Conservation (phyloP, 805 yeast genomes). For the Starmera pachycereana region DNA sequence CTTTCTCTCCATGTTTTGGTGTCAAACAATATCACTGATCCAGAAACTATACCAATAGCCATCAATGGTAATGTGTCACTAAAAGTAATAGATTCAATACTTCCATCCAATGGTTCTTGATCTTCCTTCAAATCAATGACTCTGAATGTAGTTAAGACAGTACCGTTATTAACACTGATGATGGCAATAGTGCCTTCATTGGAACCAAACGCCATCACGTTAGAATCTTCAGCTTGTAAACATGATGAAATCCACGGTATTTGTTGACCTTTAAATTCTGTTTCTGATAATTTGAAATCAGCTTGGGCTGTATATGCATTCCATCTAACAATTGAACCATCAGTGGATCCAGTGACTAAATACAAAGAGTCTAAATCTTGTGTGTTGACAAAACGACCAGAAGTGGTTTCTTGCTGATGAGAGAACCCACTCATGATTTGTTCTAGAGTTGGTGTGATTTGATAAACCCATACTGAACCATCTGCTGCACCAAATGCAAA, state of each 20-base stretch:
- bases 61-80: conserved; percentile 50
- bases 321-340: conserved; percentile 83
- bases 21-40: conserved; percentile 76
- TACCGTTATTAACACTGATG: conserved; percentile 67
- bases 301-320: conserved; percentile 71
- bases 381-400: conserved; percentile 61
- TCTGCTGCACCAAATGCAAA: conserved; percentile 90
- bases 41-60: conserved; percentile 86
- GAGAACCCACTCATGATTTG: conserved; percentile 71
- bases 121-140: conserved; percentile 48
- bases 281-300: conserved; percentile 53
- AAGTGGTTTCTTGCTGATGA: conserved; percentile 73
- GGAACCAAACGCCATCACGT: conserved; percentile 68
- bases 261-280: conserved; percentile 58
- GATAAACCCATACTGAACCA: conserved; percentile 93
- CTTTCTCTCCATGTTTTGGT: conserved; percentile 82
- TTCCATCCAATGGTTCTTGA: conserved; percentile 52
- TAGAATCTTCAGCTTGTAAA: conserved; percentile 35
- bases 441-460: conserved; percentile 50
- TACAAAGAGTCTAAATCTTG: conserved; percentile 48
- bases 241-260: conserved; percentile 86
- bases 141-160: conserved; percentile 53
- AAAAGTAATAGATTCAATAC: conserved; percentile 81
- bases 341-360: conserved; percentile 72
- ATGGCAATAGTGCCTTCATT: conserved; percentile 80